phyloP scores from a whole-genome alignment of 208 protist species.

The Leishmania turanica region DNA sequence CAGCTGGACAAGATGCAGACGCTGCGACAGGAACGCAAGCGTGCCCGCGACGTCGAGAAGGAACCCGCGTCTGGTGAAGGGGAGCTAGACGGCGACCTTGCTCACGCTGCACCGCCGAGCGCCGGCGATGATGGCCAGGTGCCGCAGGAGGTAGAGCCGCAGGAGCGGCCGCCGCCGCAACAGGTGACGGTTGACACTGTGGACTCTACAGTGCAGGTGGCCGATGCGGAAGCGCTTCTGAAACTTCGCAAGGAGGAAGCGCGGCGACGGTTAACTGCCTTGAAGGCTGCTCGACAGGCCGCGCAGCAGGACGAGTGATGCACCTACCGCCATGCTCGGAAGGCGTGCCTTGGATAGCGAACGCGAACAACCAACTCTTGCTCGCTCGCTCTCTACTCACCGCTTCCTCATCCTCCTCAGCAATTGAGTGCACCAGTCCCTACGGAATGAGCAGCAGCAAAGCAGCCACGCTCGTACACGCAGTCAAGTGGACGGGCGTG shows the following conservation, averaged over 20 bases:
- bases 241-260: slow-evolving; percentile 50
- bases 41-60: slow-evolving; percentile 13
- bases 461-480: not conserved
- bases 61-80: not conserved
- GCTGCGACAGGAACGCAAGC: slow-evolving; percentile 25
- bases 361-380: not conserved
- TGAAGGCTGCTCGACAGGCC: slow-evolving; percentile 40
- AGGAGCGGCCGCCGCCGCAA: not conserved
- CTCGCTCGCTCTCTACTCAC: not conserved
- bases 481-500: not conserved
- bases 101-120: not conserved
- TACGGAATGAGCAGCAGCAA: not conserved
- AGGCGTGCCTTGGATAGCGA: not conserved
- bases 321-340: not conserved
- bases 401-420: not conserved
- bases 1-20: slow-evolving; percentile 28
- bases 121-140: not conserved
- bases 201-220: not conserved
- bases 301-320: slow-evolving; percentile 8
- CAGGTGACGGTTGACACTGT: not conserved
- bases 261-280: slow-evolving; percentile 47
- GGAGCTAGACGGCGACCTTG: not conserved
- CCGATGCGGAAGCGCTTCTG: slow-evolving; percentile 30
- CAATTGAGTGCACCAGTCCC: too few species aligned
- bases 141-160: not conserved